Evolutionary conservation across 108 stramenopile genomes (phyloP).

Genomic region (Nitzschia sp.): DNA sequence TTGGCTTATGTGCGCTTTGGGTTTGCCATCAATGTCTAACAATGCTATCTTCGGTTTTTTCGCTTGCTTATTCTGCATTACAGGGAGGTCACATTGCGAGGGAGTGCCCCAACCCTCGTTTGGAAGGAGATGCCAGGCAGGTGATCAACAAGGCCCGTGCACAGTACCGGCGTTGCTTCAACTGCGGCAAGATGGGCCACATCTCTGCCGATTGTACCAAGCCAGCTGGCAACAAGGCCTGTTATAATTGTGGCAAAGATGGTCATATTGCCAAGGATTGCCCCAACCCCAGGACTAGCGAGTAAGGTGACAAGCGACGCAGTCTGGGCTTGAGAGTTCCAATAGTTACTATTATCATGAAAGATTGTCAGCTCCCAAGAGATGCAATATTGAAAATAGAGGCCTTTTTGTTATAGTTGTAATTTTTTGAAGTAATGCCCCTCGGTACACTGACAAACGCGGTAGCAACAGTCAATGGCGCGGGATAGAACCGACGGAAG

Average conservation of each 20-base stretch:
- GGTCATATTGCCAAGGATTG: conserved; percentile 69
- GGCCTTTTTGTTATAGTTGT: too few relatives aligned
- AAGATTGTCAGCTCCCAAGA: too few relatives aligned
- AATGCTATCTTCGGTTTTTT: background rate
- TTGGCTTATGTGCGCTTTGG: background rate
- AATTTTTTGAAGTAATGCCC: too few relatives aligned
- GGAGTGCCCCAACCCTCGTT: conserved; percentile 55
- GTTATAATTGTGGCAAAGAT: conserved; percentile 80
- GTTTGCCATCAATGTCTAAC: background rate
- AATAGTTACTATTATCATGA: too few relatives aligned
- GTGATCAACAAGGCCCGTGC: conserved; percentile 52
- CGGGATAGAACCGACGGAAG: too few relatives aligned
- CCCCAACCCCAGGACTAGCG: conserved; percentile 29
- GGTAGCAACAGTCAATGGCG: too few relatives aligned
- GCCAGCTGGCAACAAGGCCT: conserved; percentile 71
- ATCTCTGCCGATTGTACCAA: conserved; percentile 67
- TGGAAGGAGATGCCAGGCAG: conserved; percentile 60
- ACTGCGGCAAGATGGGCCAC: conserved; percentile 79
- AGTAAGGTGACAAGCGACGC: background rate
- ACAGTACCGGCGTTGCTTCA: conserved; percentile 74
- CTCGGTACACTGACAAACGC: too few relatives aligned
- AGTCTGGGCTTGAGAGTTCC: background rate
- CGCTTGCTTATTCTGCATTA: too few relatives aligned
- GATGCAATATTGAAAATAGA: too few relatives aligned
- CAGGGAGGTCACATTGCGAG: conserved; percentile 59